These are phyloP conservation scores for Coprinopsis marcescibilis DNA, from an alignment of 768 basidiomycete genomes.

Conservation along the genomic window DNA sequence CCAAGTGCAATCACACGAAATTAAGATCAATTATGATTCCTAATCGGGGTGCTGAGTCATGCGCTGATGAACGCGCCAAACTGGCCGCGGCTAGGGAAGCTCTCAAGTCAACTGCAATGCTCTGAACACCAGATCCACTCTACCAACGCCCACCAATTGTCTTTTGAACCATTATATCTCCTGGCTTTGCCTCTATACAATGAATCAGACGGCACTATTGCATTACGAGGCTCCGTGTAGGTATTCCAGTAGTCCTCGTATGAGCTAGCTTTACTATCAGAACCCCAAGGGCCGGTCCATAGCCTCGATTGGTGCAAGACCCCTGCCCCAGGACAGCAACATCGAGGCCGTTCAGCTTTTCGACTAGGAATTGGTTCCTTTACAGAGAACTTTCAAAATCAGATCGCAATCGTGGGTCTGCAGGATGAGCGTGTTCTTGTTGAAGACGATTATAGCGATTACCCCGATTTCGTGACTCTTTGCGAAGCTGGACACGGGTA, in stretches of 20 bases:
- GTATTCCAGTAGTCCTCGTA: conserved; percentile 20
- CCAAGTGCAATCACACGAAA: no score
- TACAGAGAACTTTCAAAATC: conserved; percentile 77
- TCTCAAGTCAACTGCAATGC: no score
- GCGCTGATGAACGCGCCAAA: no score
- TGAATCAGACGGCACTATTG: conserved; percentile 68
- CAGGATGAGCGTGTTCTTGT: conserved; percentile 86
- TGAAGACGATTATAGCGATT: conserved; percentile 77
- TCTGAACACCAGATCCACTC: no score
- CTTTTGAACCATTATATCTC: no score
- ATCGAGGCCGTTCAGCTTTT: conserved; percentile 71
- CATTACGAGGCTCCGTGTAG: conserved; percentile 85
- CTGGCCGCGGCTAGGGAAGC: no score
- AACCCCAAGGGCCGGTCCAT: conserved; percentile 70
- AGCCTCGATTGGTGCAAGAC: conserved; percentile 88
- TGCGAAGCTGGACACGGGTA: conserved; percentile 85
- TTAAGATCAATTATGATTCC: no score
- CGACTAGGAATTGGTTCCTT: conserved; percentile 84
- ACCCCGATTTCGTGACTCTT: conserved; percentile 81
- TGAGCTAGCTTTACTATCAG: not conserved
- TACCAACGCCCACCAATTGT: no score
- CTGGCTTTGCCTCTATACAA: conserved; percentile 19
- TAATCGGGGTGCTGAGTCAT: no score
- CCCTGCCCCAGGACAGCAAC: conserved; percentile 64
- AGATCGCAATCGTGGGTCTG: conserved; percentile 71